Base-by-base conservation (phyloP, 371 early-diverging fungal species). In the Rhizomucor pusillus region DNA sequence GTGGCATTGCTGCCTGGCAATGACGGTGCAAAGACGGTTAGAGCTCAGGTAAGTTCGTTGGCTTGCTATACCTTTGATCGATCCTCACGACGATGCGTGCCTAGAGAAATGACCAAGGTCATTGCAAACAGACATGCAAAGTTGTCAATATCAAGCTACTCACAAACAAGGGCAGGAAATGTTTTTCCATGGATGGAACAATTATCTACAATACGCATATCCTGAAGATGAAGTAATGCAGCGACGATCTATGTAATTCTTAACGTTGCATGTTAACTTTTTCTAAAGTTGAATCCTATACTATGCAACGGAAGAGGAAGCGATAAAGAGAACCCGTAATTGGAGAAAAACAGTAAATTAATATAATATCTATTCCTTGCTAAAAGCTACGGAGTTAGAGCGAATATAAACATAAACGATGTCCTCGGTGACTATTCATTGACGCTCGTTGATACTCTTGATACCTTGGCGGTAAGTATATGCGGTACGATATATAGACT, bases 361-460 rank as follows among this genome's bases (percentile, higher is more conserved):
- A n/a, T n/a, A n/a, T n/a, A n/a, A n/a, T 41, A 55, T 19, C 22
- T 6, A 19, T 50, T 22, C 5, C 22, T 9, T 59, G 6, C 37
- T 57, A 43, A 29, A 29, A 29, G 29, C 14, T 46, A 22, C 66
- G 22, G 29, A 40, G 59, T 47, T 58, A 84, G 81, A 6, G 46
- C 65, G 18, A 83, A 86, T 50, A 80, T 81, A 50, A 74, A 84
- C 57, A 61, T 89, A 41, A 95, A 95, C 61, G 98, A 97, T 65
- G 93, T 96, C 3, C 68, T 95, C 29, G 98, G 97, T 2, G 90
- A 94, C 74, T 96, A 84, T 65, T 87, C 90, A 0, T 69, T 95
- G 34, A 97, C 98, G 7, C 67, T 98, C 34, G 84, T 98, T 3
- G 98, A 98, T 66, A 79, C 87, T 0, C 70, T 97, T 13, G 97